Base-by-base conservation (phyloP, 176 grass and related monocot species). In the Tillandsia leiboldiana region DNA sequence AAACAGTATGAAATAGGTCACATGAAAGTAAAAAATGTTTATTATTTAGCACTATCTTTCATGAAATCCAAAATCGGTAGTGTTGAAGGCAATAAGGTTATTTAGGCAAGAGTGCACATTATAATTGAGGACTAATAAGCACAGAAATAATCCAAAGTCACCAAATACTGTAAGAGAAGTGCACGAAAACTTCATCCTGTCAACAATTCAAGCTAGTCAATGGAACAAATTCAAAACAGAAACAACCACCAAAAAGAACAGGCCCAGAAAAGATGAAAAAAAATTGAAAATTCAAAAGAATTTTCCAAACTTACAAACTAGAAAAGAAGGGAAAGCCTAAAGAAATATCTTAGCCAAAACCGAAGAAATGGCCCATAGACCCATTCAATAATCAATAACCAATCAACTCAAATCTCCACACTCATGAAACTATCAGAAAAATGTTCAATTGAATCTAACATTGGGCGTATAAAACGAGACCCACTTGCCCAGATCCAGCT, bases 1-100 rank as follows among this genome's bases (percentile, higher is more conserved):
- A 58, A 20, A 4, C 54, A 58, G 33, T 53, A 74, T 12, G 48
- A 67, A 3, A 78, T 27, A 64, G 71, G 12, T 18, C 49, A 62
- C 23, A 6, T 48, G 51, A 11, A 11, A 24, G 5, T 10, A 49
- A 53, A 82, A 10, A 22, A 53, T 73, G 50, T 1, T 52, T 26
- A 42, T 18, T 0, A 65, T 14, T 51, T 12, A 12, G 15, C 2
- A 56, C 15, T 42, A 42, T 42, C 33, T 42, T 42, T 42, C 33
- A 42, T n/a, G 53, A 15, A 17, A 15, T 14, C 53, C 13, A 57
- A 57, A 57, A 18, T 57, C 11, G 53, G 12, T 15, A 57, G 8
- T 57, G 33, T 57, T 17, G 17, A 57, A 17, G 53, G 53, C 54
- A 20, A n/a, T 58, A 58, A 4, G 18, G 18, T n/a, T 58, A 13